Conservation (phyloP, 2,329 filamentous ascomycete species). For the Verticillium longisporum region DNA sequence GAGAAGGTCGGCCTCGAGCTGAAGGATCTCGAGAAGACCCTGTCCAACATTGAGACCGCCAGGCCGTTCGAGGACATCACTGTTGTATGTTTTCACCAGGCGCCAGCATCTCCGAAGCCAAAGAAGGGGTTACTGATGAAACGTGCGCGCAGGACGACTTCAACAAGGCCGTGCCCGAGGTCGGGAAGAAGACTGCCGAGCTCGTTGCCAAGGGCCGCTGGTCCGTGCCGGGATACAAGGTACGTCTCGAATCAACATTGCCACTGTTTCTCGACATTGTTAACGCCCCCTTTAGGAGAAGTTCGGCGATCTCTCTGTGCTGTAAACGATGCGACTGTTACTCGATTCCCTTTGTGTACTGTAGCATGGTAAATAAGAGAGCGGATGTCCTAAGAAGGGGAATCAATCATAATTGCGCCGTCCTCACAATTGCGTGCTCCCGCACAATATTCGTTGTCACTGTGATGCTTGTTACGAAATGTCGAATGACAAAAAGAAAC, state of each 20-base stretch:
- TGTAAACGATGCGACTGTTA: conserved; percentile 57
- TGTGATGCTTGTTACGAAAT: not conserved
- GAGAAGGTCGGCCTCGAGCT: conserved; percentile 91
- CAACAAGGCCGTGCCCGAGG: conserved; percentile 86
- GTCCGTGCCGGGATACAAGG: conserved; percentile 98
- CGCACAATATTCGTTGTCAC: not conserved
- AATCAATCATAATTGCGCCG: conserved; percentile 7
- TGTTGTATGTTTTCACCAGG: conserved; percentile 64
- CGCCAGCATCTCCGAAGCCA: not conserved
- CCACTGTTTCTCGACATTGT: conserved; percentile 14
- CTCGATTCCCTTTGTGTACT: conserved; percentile 52
- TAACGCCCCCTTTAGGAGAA: conserved; percentile 70
- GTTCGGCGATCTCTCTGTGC: conserved; percentile 92
- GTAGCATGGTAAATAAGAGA: conserved; percentile 65
- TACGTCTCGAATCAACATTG: conserved; percentile 37
- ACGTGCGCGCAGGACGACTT: conserved; percentile 70
- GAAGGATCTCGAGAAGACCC: conserved; percentile 85
- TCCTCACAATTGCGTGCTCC: not conserved
- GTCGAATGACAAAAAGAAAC: no score
- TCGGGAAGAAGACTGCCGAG: conserved; percentile 92
- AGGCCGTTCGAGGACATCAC: conserved; percentile 95
- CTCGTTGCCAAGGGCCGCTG: conserved; percentile 97
- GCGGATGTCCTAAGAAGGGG: conserved; percentile 14
- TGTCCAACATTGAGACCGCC: conserved; percentile 95
- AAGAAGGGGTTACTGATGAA: conserved; percentile 13